These are phyloP conservation scores for Coprinopsis sp. DNA, from an alignment of 768 basidiomycete genomes.

Conservation along the genomic window DNA sequence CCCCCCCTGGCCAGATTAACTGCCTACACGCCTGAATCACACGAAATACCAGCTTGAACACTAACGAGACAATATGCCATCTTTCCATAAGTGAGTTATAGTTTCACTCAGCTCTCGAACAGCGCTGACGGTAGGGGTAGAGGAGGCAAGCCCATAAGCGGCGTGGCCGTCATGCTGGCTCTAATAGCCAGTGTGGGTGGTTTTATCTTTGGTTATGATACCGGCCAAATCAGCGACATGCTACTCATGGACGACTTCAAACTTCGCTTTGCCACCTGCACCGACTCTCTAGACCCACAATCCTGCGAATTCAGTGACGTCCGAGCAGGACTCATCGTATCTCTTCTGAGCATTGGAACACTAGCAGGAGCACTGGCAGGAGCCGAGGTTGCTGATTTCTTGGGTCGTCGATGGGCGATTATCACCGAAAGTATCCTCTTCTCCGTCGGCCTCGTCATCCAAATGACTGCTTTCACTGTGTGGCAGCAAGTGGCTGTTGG, in stretches of 20 bases:
- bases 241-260: conserved; percentile 68
- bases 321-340: conserved; percentile 62
- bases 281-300: conserved; percentile 29
- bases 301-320: conserved; percentile 53
- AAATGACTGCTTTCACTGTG: conserved; percentile 41
- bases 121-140: too few relatives aligned
- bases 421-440: conserved; percentile 53
- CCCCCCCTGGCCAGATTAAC: too few relatives aligned
- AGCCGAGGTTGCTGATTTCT: conserved; percentile 58
- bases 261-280: conserved; percentile 55
- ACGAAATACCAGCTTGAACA: too few relatives aligned
- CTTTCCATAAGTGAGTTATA: too few relatives aligned
- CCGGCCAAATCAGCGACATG: conserved; percentile 76
- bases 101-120: too few relatives aligned
- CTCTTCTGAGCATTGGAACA: conserved; percentile 63
- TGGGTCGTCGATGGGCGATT: conserved; percentile 69
- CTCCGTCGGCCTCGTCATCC: conserved; percentile 56
- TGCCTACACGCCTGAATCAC: too few relatives aligned
- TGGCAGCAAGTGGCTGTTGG: conserved; percentile 72
- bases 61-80: too few relatives aligned
- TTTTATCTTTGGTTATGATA: conserved; percentile 66
- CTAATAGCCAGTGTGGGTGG: conserved; percentile 69
- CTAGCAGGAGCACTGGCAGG: conserved; percentile 60
- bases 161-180: conserved; percentile 60
- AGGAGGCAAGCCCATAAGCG: conserved; percentile 61